Conservation (phyloP, 139 green algal species). For the Auxenochlorella protothecoides region DNA sequence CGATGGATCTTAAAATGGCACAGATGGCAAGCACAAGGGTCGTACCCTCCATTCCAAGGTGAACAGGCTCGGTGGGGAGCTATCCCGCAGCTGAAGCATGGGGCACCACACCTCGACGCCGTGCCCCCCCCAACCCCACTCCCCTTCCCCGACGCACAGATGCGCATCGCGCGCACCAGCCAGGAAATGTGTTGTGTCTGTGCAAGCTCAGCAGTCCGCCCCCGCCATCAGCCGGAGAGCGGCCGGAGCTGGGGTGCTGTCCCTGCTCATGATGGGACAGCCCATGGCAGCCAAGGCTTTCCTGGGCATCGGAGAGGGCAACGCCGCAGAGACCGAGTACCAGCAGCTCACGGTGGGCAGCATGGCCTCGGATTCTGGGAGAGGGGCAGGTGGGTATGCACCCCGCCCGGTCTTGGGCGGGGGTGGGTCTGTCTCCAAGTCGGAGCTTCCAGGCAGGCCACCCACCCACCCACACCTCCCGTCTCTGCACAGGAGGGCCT, state of each 20-base stretch:
- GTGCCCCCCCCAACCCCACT: no score
- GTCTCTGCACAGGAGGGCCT: slow-evolving; percentile 33
- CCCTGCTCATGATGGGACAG: slow-evolving; percentile 11
- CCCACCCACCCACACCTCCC: neutral
- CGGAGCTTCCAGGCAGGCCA: neutral
- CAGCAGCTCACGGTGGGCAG: slow-evolving; percentile 37
- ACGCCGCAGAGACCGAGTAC: slow-evolving; percentile 37
- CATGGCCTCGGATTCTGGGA: neutral
- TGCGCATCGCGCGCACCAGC: neutral
- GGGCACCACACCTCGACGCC: no score
- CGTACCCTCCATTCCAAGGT: no score
- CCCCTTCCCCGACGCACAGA: no score
- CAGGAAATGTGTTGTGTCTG: neutral
- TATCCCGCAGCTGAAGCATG: no score
- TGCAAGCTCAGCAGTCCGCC: slow-evolving; percentile 9
- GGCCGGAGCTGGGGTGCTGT: slow-evolving; percentile 11
- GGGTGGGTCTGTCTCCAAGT: neutral
- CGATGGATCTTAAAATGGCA: no score
- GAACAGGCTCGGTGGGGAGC: no score
- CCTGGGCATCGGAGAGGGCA: slow-evolving; percentile 42
- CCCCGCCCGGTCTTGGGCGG: neutral
- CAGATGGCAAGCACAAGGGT: no score
- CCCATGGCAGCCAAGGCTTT: slow-evolving; percentile 45
- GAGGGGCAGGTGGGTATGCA: no score
- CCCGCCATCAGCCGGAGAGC: slow-evolving; percentile 21